phyloP scores from a whole-genome alignment of 192 early-diverging fungal genomes.

The Powellomyces hirtus region DNA sequence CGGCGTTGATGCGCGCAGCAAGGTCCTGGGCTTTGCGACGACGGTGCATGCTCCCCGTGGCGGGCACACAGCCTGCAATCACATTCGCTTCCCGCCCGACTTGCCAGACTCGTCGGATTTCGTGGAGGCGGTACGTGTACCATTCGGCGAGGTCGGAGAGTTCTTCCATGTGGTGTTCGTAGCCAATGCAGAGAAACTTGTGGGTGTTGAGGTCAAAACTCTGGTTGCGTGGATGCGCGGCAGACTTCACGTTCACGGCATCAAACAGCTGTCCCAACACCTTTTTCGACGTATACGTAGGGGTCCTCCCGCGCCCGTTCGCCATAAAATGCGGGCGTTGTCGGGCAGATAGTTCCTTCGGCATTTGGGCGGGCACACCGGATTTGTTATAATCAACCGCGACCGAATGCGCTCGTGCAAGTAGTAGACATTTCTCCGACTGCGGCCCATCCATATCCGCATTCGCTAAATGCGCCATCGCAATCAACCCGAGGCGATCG shows the following conservation, averaged over 20 bases:
- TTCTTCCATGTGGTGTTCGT: background rate
- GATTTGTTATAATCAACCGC: conserved; percentile 74
- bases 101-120: too few relatives aligned
- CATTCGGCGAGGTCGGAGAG: background rate
- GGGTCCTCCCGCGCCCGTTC: background rate
- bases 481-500: conserved; percentile 12
- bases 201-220: background rate
- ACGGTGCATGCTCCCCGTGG: background rate
- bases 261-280: background rate
- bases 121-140: background rate
- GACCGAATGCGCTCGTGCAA: conserved; percentile 62
- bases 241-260: background rate
- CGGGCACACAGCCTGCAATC: too few relatives aligned
- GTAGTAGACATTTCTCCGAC: conserved; percentile 47
- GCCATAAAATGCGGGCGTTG: background rate
- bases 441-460: conserved; percentile 55
- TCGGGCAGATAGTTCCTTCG: background rate
- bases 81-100: too few relatives aligned
- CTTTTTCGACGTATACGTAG: background rate
- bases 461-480: conserved; percentile 50
- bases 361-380: conserved; percentile 1
- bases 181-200: background rate
- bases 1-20: background rate
- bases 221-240: background rate
- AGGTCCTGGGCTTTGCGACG: background rate